phyloP scores from a whole-genome alignment of 768 basidiomycete species.

The Hydnum rufescens region DNA sequence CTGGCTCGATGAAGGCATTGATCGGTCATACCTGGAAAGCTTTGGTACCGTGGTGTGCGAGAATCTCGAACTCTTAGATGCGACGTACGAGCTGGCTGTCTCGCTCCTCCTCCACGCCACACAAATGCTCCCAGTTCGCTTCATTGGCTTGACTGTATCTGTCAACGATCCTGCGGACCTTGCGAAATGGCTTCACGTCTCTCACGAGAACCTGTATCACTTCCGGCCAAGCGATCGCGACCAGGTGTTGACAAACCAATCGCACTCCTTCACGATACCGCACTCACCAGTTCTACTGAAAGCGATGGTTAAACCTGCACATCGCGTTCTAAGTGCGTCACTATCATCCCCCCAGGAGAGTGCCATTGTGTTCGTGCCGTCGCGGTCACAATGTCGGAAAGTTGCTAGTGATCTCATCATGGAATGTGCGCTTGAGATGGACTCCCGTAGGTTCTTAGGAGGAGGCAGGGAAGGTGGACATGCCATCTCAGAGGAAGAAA shows the following conservation, averaged over 20 bases:
- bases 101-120: conserved; percentile 48
- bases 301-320: conserved; percentile 78
- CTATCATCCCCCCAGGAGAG: conserved; percentile 24
- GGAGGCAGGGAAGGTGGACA: too few relatives aligned
- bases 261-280: conserved; percentile 66
- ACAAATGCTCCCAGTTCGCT: conserved; percentile 41
- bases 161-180: conserved; percentile 65
- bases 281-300: conserved; percentile 78
- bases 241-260: conserved; percentile 42
- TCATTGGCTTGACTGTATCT: conserved; percentile 58
- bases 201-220: conserved; percentile 39
- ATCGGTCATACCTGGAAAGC: conserved; percentile 15
- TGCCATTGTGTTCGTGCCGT: conserved; percentile 76
- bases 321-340: conserved; percentile 41
- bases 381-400: conserved; percentile 48
- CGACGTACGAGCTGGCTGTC: conserved; percentile 64
- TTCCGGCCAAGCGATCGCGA: conserved; percentile 75
- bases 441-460: conserved; percentile 48
- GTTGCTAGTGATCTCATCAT: conserved; percentile 76
- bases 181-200: conserved; percentile 65
- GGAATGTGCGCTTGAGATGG: conserved; percentile 59
- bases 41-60: conserved; percentile 63
- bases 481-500: conserved; percentile 30
- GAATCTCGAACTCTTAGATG: conserved; percentile 64
- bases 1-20: conserved; percentile 5